Conservation (phyloP, 176 grass and related monocot species). For the Puccinellia tenuiflora region DNA sequence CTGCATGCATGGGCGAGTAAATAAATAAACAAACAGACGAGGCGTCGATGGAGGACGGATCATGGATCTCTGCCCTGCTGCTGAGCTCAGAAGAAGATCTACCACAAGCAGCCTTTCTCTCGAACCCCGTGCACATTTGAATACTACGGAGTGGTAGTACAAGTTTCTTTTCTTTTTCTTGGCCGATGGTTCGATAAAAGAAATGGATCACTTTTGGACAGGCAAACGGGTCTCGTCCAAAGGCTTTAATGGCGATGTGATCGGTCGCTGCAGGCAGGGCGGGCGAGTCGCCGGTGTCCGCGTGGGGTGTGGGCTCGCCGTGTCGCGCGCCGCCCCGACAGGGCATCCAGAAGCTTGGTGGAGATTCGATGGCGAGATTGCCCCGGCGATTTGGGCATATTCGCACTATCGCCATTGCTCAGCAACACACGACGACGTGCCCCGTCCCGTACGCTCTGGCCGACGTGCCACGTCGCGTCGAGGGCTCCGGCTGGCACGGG, state of each 20-base stretch:
- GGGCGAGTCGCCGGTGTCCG: background rate
- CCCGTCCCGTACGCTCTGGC: background rate
- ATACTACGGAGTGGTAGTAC: background rate
- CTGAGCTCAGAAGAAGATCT: background rate
- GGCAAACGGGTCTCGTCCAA: background rate
- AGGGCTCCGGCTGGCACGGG: background rate
- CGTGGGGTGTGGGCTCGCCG: background rate
- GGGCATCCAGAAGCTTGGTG: background rate
- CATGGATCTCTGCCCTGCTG: background rate
- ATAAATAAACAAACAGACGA: background rate
- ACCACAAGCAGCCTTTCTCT: background rate
- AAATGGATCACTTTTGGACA: background rate
- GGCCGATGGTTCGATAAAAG: background rate
- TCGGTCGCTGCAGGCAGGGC: background rate
- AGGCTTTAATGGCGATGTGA: background rate
- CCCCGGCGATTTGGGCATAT: background rate
- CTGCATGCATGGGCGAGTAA: background rate
- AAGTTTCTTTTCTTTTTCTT: background rate
- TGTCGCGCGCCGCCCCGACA: background rate
- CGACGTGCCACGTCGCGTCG: conserved; percentile 17
- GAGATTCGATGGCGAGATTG: background rate
- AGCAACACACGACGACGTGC: background rate
- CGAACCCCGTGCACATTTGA: background rate
- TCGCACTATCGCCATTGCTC: background rate
- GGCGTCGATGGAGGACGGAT: background rate